Base-by-base conservation (phyloP, 1,284 basidiomycete species). In the Malassezia globosa region DNA sequence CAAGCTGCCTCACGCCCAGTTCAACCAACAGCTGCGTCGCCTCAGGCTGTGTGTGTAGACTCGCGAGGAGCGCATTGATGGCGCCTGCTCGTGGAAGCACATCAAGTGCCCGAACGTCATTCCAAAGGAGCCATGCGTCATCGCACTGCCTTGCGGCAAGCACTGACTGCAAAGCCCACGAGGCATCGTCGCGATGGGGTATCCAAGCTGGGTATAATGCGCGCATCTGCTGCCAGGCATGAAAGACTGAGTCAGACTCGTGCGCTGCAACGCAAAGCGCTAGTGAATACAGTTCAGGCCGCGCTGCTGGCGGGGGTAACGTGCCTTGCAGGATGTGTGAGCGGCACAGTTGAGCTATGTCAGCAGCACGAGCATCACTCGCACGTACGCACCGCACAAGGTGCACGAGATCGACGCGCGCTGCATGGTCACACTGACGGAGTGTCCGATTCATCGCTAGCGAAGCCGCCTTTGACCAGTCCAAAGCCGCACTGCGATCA, bases 121-220 rank as follows among this genome's bases (percentile, higher is more conserved):
- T 10, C 45, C 48, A 59, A 6, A 55, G 22, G 31, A 50, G 22
- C 18, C 40, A 29, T 1, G 55, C 58, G 5, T 48, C 48, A 5
- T 38, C 16, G 10, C 33, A 18, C 14, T 31, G 11, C 16, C 16
- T 31, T 16, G 44, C 44, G 29, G 29, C 10, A 5, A 34, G 46
- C 11, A 58, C 37, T 14, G 37, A n/a, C 19, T 38, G 38, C 44
- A 58, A 48, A 42, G 58, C 44, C 50, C 59, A 44, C 27, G 51
- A 53, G 53, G 54, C 59, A 13, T 59, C 55, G 35, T 54, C 45
- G 19, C 48, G 46, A 11, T 40, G 46, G 13, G 53, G 49, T 24
- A 24, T 33, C 55, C 57, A 61, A 7, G 56, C 38, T 1, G 55
- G 58, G 18, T 59, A 24, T 13, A 22, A 23, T 1, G 41, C 38